phyloP scores from a whole-genome alignment of 108 stramenopile species.

The Mayamaea pseudoterrestris region DNA sequence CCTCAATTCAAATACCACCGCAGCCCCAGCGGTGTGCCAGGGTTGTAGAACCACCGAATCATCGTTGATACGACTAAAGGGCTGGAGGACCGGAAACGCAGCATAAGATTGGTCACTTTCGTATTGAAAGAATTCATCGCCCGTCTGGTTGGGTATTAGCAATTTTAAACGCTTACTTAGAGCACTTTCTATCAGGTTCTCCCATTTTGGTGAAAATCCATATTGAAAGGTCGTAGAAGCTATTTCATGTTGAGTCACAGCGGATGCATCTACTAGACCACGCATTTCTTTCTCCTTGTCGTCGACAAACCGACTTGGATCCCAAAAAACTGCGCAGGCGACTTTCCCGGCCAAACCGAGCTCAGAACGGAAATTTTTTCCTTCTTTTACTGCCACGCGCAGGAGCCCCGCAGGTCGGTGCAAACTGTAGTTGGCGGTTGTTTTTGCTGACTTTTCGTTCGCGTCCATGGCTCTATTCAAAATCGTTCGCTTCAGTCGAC shows the following conservation, averaged over 20 bases:
- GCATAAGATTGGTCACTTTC: conserved; percentile 3
- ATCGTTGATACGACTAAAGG: conserved; percentile 10
- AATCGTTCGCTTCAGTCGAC: conserved; percentile 31
- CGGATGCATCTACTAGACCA: conserved; percentile 30
- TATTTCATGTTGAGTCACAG: conserved; percentile 35
- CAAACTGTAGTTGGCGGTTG: conserved; percentile 26
- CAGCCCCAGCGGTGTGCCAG: conserved; percentile 53
- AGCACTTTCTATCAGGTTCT: conserved; percentile 26
- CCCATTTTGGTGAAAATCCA: conserved; percentile 56
- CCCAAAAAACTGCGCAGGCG: conserved; percentile 42
- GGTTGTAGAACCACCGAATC: conserved; percentile 5
- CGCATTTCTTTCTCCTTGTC: conserved; percentile 18
- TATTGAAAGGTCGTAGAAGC: conserved; percentile 41
- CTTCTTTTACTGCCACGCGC: conserved; percentile 29
- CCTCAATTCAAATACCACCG: conserved; percentile 55
- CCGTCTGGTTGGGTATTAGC: conserved; percentile 31
- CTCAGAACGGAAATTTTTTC: conserved; percentile 54
- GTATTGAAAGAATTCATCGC: conserved; percentile 13
- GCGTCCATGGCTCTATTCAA: conserved; percentile 41
- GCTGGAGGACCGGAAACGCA: conserved; percentile 52
- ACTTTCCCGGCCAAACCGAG: conserved; percentile 63
- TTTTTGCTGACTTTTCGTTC: conserved; percentile 31
- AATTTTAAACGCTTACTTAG: conserved; percentile 43
- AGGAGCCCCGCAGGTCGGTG: conserved; percentile 55
- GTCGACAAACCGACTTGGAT: conserved; percentile 31